phyloP scores from a whole-genome alignment of 305 asterid genomes.

The Rubia occidens region DNA sequence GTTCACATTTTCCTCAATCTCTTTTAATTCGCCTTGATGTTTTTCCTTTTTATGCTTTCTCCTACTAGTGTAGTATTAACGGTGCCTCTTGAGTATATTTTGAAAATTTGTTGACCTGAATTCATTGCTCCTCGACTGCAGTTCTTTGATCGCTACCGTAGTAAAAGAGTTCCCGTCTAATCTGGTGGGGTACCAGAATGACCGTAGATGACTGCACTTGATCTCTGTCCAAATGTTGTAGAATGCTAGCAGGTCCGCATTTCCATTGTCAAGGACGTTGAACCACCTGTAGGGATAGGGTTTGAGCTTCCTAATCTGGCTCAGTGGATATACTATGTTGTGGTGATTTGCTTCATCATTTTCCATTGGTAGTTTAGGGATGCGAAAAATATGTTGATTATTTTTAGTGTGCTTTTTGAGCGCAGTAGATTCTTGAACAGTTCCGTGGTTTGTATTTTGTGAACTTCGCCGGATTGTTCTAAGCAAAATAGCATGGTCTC shows the following conservation, averaged over 20 bases:
- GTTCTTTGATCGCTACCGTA: conserved; percentile 74
- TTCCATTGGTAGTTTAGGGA: not conserved
- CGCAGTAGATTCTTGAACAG: not conserved
- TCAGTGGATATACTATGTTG: not conserved
- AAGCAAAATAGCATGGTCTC: not conserved
- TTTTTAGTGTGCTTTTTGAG: not conserved
- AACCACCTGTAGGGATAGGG: not conserved
- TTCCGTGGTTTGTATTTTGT: not conserved
- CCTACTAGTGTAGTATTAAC: not conserved
- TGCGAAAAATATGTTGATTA: not conserved
- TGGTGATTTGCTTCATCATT: not conserved
- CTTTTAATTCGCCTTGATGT: not conserved
- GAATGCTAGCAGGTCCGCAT: not conserved
- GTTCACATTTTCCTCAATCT: not conserved
- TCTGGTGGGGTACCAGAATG: not conserved
- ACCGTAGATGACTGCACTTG: not conserved
- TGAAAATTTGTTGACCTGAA: not conserved
- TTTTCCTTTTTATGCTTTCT: not conserved
- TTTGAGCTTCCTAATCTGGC: not conserved
- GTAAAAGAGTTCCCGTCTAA: conserved; percentile 77
- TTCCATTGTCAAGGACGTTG: not conserved
- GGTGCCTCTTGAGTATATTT: not conserved
- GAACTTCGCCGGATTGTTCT: not conserved
- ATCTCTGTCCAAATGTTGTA: not conserved
- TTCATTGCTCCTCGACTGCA: conserved; percentile 28